Conservation (phyloP, 139 green algal genomes). For the Ettlia oleoabundans region DNA sequence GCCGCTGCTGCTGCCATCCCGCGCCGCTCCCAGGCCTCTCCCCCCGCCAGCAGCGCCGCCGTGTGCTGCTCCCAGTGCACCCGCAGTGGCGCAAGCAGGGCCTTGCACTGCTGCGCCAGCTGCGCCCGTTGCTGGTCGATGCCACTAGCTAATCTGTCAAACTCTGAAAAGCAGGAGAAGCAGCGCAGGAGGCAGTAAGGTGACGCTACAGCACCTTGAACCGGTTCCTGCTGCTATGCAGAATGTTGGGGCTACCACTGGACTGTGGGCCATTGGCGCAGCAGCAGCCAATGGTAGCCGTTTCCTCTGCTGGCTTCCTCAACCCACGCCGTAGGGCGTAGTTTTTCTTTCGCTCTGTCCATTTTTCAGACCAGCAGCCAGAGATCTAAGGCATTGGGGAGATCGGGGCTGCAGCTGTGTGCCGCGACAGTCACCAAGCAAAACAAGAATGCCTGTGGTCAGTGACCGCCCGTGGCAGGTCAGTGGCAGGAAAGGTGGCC, state of each 20-base stretch:
- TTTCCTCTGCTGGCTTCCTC: too few relatives aligned
- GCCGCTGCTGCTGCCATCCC: slow-evolving; percentile 53
- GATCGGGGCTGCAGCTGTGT: too few relatives aligned
- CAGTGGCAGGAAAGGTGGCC: neutral
- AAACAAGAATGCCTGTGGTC: too few relatives aligned
- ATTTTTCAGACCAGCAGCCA: too few relatives aligned
- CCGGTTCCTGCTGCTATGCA: neutral
- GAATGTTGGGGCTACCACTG: too few relatives aligned
- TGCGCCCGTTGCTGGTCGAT: neutral
- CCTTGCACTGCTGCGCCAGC: slow-evolving; percentile 36
- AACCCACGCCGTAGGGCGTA: too few relatives aligned
- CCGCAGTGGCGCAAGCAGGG: slow-evolving; percentile 54
- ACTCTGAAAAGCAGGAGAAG: neutral
- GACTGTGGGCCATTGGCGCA: too few relatives aligned
- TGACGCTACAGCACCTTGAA: neutral
- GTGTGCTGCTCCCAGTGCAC: slow-evolving; percentile 52
- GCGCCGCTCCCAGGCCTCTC: slow-evolving; percentile 48
- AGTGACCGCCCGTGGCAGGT: too few relatives aligned
- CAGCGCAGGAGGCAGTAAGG: neutral
- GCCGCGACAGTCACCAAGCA: too few relatives aligned
- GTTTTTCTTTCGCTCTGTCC: too few relatives aligned
- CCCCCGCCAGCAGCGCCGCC: slow-evolving; percentile 6
- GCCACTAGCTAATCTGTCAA: neutral
- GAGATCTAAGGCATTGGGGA: too few relatives aligned
- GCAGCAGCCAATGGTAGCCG: too few relatives aligned